Evolutionary conservation across 2,329 filamentous ascomycete genomes (phyloP).

Genomic region (Fusarium nelsonii): DNA sequence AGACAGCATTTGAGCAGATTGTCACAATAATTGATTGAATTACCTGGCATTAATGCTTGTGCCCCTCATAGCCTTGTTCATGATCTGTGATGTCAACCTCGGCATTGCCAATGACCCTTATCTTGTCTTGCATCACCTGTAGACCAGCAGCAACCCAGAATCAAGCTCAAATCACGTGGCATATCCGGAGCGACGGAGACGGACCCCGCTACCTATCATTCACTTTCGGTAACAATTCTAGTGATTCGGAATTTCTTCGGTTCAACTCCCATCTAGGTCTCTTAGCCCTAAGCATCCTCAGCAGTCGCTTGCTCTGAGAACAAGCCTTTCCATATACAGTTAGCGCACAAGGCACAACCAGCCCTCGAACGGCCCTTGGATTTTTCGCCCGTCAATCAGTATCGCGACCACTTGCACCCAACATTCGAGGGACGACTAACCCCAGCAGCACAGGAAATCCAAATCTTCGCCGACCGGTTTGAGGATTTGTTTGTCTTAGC

Average conservation of each 20-base stretch:
- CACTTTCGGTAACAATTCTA: constrained; percentile 3
- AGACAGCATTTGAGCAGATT: constrained; percentile 42
- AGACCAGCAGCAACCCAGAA: background rate
- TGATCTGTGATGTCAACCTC: constrained; percentile 10
- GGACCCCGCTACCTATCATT: background rate
- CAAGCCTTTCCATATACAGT: constrained; percentile 48
- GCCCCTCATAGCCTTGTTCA: background rate
- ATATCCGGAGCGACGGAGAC: background rate
- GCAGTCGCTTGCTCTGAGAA: constrained; percentile 53
- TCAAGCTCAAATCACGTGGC: constrained; percentile 30
- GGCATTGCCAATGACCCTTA: background rate
- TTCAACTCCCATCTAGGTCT: constrained; percentile 52
- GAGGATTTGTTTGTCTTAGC: constrained; percentile 55
- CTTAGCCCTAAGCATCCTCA: constrained; percentile 56
- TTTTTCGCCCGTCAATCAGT: constrained; percentile 56
- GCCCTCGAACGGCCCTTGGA: constrained; percentile 55
- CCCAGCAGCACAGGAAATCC: constrained; percentile 56
- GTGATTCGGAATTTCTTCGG: constrained; percentile 51
- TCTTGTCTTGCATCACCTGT: background rate
- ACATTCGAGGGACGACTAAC: constrained; percentile 58
- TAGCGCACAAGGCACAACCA: constrained; percentile 59
- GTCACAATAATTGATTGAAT: constrained; percentile 18
- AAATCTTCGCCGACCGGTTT: constrained; percentile 56
- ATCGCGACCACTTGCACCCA: constrained; percentile 58
- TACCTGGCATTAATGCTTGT: background rate